Evolutionary conservation across 1,284 basidiomycete genomes (phyloP).

Genomic region (Flammula alnicola): DNA sequence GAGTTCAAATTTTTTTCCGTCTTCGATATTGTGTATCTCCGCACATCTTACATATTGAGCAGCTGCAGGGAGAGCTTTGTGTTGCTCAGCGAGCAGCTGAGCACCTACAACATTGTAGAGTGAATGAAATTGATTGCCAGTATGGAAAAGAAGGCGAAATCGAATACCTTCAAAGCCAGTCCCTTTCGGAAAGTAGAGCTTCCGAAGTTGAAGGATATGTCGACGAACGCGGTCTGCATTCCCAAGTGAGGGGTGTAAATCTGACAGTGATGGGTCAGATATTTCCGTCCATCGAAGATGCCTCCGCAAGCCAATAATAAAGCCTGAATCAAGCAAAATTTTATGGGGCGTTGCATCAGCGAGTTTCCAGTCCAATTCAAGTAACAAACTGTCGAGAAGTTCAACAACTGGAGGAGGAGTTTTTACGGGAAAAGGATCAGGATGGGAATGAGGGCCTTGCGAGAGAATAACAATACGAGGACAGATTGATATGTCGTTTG

Average conservation of each 20-base stretch:
- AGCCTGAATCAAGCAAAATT: constrained; percentile 5
- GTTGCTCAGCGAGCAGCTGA: background rate
- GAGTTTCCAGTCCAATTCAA: constrained; percentile 7
- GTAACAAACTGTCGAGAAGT: background rate
- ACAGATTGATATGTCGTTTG: background rate
- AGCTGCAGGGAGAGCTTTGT: background rate
- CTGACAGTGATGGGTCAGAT: constrained; percentile 4
- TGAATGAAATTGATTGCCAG: too few species aligned
- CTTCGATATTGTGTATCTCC: constrained; percentile 9
- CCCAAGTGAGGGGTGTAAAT: constrained; percentile 1
- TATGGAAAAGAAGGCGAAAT: background rate
- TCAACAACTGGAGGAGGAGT: background rate
- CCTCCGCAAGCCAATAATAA: background rate
- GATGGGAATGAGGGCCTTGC: constrained; percentile 3
- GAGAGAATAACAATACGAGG: constrained; percentile 1
- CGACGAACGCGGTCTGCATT: background rate
- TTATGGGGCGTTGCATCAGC: constrained; percentile 7
- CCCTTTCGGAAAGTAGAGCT: background rate
- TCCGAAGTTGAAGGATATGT: background rate
- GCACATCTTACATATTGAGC: constrained; percentile 8
- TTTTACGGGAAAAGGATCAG: constrained; percentile 3
- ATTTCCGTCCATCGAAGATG: background rate
- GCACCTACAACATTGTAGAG: too few species aligned
- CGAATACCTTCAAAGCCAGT: constrained; percentile 5
- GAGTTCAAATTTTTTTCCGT: constrained; percentile 5